Percentiles rank a stretch among this genome's conserved stretches.
Evolutionary conservation across 768 basidiomycete species (phyloP).

Genomic region (Pulveroboletus sp.): DNA sequence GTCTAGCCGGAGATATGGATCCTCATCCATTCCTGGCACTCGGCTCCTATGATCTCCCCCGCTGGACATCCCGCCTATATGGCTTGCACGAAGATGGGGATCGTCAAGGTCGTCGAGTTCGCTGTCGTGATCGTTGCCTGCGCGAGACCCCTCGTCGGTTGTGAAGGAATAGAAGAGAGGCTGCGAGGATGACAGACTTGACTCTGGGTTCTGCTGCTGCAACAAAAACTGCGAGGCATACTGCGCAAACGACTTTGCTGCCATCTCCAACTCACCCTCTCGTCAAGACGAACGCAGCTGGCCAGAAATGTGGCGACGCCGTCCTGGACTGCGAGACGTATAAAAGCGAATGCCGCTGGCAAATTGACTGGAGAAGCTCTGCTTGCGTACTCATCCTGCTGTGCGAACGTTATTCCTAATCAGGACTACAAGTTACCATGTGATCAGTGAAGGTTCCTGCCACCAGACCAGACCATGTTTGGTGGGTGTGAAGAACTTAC

Average conservation of each 20-base stretch:
- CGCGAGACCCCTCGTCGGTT: conserved; percentile 62
- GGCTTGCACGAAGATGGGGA: conserved; percentile 56
- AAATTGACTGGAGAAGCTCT: conserved; percentile 18
- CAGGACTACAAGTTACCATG: not conserved
- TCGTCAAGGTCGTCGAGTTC: conserved; percentile 74
- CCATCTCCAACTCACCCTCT: conserved; percentile 30
- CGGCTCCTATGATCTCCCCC: conserved; percentile 28
- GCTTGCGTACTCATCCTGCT: conserved; percentile 19
- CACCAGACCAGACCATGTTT: too few species aligned
- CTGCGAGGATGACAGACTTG: conserved; percentile 58
- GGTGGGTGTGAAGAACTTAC: too few species aligned
- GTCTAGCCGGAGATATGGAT: conserved; percentile 76
- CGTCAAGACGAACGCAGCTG: conserved; percentile 15
- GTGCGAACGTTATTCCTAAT: conserved; percentile 20
- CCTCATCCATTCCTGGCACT: conserved; percentile 47
- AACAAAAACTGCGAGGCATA: conserved; percentile 82
- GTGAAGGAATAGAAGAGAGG: conserved; percentile 89
- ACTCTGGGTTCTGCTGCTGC: conserved; percentile 49
- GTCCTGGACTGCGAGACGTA: conserved; percentile 12
- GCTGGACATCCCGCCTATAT: conserved; percentile 32
- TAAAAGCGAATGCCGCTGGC: conserved; percentile 14
- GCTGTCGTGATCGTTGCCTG: conserved; percentile 42
- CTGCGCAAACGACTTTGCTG: conserved; percentile 72
- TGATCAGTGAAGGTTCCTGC: too few species aligned
- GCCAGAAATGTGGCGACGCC: conserved; percentile 3